Percentiles rank a stretch among this genome's conserved stretches.
Conservation (phyloP, 805 yeast species). For the Priceomyces carsonii region DNA sequence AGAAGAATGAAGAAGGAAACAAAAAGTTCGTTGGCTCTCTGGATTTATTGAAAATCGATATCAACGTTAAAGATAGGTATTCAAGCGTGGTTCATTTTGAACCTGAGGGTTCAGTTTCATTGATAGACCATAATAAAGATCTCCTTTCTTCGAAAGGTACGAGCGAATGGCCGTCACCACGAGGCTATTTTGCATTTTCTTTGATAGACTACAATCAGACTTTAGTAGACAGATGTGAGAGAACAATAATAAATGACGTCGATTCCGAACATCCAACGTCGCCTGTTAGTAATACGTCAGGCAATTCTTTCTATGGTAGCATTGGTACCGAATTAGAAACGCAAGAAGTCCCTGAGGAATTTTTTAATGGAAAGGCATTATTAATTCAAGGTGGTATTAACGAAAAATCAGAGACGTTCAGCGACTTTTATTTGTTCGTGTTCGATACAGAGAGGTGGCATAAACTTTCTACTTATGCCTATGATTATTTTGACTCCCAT, state of each 20-base stretch:
- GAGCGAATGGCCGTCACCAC: conserved; percentile 30
- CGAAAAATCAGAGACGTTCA: conserved; percentile 25
- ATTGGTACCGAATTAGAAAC: conserved; percentile 3
- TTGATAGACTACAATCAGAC: conserved; percentile 24
- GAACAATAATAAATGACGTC: conserved; percentile 1
- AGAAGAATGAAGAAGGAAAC: conserved; percentile 13
- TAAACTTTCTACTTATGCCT: conserved; percentile 30
- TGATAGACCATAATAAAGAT: not conserved
- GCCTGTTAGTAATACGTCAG: conserved; percentile 2
- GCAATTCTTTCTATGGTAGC: conserved; percentile 1
- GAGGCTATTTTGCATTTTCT: conserved; percentile 41
- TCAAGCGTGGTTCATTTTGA: conserved; percentile 9
- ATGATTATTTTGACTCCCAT: conserved; percentile 32
- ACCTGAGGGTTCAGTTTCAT: conserved; percentile 16
- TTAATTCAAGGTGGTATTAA: conserved; percentile 44
- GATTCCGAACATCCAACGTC: conserved; percentile 1
- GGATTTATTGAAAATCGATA: conserved; percentile 36
- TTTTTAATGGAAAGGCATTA: conserved; percentile 28
- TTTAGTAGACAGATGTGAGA: conserved; percentile 20
- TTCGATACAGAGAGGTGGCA: conserved; percentile 38
- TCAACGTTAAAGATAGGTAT: conserved; percentile 15
- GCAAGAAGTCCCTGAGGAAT: conserved; percentile 14
- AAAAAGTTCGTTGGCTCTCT: conserved; percentile 29
- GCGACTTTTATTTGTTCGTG: conserved; percentile 33
- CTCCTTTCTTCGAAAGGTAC: not conserved